Evolutionary conservation across 495 filamentous ascomycete species (phyloP).

Genomic region (Penicillium steckii): DNA sequence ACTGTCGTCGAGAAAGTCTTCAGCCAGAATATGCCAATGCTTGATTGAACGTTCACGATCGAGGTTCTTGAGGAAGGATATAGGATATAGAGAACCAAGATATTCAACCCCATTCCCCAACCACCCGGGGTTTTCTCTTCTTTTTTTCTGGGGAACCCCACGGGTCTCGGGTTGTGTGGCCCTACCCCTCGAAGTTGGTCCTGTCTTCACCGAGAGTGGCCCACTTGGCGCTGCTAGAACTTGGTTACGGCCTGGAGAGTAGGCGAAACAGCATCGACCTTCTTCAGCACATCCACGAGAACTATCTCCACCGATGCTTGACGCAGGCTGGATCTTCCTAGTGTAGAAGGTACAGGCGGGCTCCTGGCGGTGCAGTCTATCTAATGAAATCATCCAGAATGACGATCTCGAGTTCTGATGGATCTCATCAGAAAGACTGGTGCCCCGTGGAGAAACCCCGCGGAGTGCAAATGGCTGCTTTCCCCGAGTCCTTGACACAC

Average conservation of each 20-base stretch:
- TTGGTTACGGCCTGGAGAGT: conserved; percentile 2
- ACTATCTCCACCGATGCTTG: conserved; percentile 7
- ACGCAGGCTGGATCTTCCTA: conserved; percentile 13
- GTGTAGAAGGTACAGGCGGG: conserved; percentile 24
- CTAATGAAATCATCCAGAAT: conserved; percentile 11
- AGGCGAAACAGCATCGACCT: conserved; percentile 1
- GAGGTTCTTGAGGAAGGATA: not conserved
- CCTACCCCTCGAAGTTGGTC: conserved; percentile 7
- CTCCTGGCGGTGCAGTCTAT: not conserved
- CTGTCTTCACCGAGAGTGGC: conserved; percentile 13
- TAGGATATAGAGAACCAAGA: not conserved
- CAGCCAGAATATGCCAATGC: not conserved
- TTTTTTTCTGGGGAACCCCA: conserved; percentile 21
- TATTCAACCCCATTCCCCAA: conserved; percentile 9
- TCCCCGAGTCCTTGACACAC: conserved; percentile 11
- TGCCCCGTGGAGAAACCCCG: not conserved
- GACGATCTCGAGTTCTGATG: not conserved
- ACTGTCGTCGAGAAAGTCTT: not conserved
- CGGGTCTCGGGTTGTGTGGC: conserved; percentile 14
- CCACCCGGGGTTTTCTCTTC: conserved; percentile 13
- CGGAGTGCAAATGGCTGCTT: not conserved
- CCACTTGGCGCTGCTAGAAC: conserved; percentile 9
- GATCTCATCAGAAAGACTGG: conserved; percentile 1
- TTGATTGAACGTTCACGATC: not conserved
- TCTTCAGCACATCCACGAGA: not conserved